Evolutionary conservation across 2,329 filamentous ascomycete species (phyloP).

Genomic region (Epichloe aotearoae): DNA sequence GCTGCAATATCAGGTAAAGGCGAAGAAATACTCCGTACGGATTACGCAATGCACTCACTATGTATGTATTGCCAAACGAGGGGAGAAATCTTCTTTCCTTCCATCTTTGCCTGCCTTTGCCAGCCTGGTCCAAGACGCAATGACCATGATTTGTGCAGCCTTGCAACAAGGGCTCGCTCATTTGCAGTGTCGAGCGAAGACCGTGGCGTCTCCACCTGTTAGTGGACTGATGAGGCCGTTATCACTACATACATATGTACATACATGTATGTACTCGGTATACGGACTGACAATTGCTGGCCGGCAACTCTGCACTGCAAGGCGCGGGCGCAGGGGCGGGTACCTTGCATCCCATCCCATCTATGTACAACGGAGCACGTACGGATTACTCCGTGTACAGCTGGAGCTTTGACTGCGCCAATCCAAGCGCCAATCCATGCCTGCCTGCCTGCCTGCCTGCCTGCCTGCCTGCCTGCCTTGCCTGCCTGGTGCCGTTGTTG

Average conservation of each 20-base stretch:
- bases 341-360: constrained; percentile 4
- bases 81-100: no score
- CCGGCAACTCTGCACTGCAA: not conserved
- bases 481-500: no score
- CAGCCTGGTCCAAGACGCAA: no score
- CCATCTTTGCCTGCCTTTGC: no score
- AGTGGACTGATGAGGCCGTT: no score
- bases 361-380: no score
- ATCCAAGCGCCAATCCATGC: not conserved
- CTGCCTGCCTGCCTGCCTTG: not conserved
- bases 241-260: no score
- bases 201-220: not conserved
- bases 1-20: not conserved
- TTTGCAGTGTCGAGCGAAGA: not conserved
- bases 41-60: no score
- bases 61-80: no score
- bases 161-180: no score
- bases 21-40: not conserved
- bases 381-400: no score
- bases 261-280: not conserved
- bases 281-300: not conserved
- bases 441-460: not conserved
- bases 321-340: not conserved
- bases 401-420: not conserved
- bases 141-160: no score